These are phyloP conservation scores for Kazachstania martiniae DNA, from an alignment of 805 yeast genomes.

Conservation along the genomic window DNA sequence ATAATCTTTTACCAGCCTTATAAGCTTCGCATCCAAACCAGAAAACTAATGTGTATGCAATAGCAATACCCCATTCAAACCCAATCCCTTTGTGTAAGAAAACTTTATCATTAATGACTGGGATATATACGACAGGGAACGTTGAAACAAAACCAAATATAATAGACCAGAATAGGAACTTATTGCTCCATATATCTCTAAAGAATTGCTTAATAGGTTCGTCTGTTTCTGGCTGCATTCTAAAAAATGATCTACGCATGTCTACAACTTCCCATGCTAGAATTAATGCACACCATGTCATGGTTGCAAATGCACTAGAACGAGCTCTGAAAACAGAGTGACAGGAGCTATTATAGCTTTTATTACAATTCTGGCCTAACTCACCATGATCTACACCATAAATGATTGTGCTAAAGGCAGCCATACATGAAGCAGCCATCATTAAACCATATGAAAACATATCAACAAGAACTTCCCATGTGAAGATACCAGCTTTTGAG, in stretches of 20 bases:
- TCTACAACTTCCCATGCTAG: slow-evolving; percentile 82
- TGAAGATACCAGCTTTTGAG: slow-evolving; percentile 73
- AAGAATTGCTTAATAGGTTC: slow-evolving; percentile 50
- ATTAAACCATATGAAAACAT: slow-evolving; percentile 63
- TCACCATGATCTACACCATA: slow-evolving; percentile 57
- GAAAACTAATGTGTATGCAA: slow-evolving; percentile 48
- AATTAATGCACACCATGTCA: slow-evolving; percentile 79
- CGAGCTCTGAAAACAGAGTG: slow-evolving; percentile 60
- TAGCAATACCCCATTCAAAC: slow-evolving; percentile 72
- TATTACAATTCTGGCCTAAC: slow-evolving; percentile 57
- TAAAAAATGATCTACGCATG: slow-evolving; percentile 56
- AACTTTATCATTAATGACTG: slow-evolving; percentile 71
- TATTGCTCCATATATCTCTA: slow-evolving; percentile 59
- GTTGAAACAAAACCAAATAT: slow-evolving; percentile 57
- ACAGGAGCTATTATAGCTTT: slow-evolving; percentile 38
- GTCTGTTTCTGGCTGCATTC: slow-evolving; percentile 56
- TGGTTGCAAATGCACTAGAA: slow-evolving; percentile 64
- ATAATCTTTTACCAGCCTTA: slow-evolving; percentile 55
- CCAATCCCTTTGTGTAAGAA: slow-evolving; percentile 63
- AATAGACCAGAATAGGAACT: slow-evolving; percentile 75
- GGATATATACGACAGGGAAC: slow-evolving; percentile 78
- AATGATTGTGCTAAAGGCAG: slow-evolving; percentile 52
- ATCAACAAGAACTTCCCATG: slow-evolving; percentile 55
- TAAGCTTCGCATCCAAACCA: slow-evolving; percentile 53
- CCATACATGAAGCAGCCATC: slow-evolving; percentile 63